A percentile compares a stretch with the other conserved stretches of the same genome.
These are phyloP conservation scores for Komagataella pseudopastoris DNA, from an alignment of 805 yeast genomes.

Conservation along the genomic window DNA sequence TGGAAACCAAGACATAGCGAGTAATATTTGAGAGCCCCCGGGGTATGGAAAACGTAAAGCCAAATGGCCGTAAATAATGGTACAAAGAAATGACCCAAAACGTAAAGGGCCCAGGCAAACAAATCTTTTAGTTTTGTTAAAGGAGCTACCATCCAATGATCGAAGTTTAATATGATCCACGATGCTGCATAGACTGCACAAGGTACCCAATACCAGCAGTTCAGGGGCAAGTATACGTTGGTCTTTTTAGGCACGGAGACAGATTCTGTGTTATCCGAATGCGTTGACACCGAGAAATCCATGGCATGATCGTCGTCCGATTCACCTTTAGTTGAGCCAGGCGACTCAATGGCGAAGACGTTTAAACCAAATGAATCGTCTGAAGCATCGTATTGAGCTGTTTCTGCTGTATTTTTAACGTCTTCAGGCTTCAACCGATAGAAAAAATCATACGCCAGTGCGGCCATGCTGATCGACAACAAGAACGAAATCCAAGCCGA, in stretches of 20 bases:
- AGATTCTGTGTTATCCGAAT: constrained; percentile 3
- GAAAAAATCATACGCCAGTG: constrained; percentile 8
- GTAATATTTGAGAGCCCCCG: constrained; percentile 45
- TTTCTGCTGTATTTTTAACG: background rate
- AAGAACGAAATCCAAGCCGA: constrained; percentile 11
- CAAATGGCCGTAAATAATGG: constrained; percentile 52
- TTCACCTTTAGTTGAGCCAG: background rate
- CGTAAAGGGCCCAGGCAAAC: constrained; percentile 49
- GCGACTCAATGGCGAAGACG: constrained; percentile 5
- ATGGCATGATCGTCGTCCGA: background rate
- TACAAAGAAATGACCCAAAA: constrained; percentile 42
- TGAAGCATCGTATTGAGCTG: background rate
- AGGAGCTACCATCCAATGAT: constrained; percentile 22
- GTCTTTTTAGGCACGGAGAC: constrained; percentile 1
- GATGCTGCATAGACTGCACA: constrained; percentile 26
- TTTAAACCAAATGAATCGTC: background rate
- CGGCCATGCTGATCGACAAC: constrained; percentile 4
- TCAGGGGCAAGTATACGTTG: constrained; percentile 9
- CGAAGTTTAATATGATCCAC: constrained; percentile 38
- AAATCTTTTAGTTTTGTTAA: constrained; percentile 35
- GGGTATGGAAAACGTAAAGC: constrained; percentile 52
- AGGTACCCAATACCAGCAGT: constrained; percentile 17
- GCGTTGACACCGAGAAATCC: constrained; percentile 1
- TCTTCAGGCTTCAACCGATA: constrained; percentile 5
- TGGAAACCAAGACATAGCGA: constrained; percentile 44